Evolutionary conservation across 768 basidiomycete genomes (phyloP), one percentile per base, ranked within the genome.

Genomic region (Boletales sp.): DNA sequence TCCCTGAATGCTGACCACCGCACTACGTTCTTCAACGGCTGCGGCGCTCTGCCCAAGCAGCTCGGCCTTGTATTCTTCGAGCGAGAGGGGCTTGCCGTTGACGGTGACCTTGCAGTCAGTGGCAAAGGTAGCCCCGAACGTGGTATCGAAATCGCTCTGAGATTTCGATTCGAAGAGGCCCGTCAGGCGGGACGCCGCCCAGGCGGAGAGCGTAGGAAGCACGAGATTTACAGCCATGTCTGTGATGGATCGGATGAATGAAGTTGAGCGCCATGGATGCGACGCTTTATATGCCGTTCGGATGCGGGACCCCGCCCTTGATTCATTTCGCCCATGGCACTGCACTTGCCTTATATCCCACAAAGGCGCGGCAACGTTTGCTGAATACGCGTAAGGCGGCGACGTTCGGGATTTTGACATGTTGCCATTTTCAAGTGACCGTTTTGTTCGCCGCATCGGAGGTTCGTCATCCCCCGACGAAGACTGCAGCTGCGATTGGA

Each of bases 41-140:
- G 68, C 63, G 1, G 56, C 59, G 8, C 68, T 69, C 42, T 68
- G 53, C 19, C 43, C 32, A 21, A 62, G 68, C 30, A 79, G 54
- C 43, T 67, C 64, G 43, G 61, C 37, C 57, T 72, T 69, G 64
- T 77, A 79, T 19, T 70, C 65, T 0, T 68, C 68, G 19, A 73
- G 73, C 21, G 72, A 65, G 32, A 72, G 24, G 13, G 61, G 29
- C 21, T 65, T 61, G 15, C 74, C 77, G 52, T 80, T 80, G 47
- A 79, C 59, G 4, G 63, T 68, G 48, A 78, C 61, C 1, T 52
- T 59, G 27, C 65, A 69, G 14, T 72, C 19, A 34, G 61, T 29
- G 8, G 73, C 67, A 50, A 80, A 59, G 51, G 75, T 74, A 2
- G 50, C 59, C 32, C 78, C 70, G 60, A 79, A 75, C 0, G 72